Conservation (phyloP, 106 monocot species). For the Phalaenopsis equestris region DNA sequence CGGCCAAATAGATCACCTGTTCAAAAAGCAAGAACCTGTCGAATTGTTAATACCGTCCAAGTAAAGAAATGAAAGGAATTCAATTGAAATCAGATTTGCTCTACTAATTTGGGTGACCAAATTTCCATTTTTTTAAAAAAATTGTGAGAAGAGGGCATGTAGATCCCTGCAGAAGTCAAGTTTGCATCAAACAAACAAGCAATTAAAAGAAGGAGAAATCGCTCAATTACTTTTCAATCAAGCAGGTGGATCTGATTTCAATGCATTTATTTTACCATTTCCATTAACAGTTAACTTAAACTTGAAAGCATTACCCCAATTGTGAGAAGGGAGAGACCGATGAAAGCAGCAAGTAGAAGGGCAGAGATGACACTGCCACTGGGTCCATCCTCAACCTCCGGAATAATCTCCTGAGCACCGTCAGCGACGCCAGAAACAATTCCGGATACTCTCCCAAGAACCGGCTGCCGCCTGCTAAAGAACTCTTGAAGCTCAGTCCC, state of each 20-base stretch:
- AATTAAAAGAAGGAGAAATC: too few relatives aligned
- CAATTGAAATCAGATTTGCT: too few relatives aligned
- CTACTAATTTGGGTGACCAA: too few relatives aligned
- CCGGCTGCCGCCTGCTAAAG: too few relatives aligned
- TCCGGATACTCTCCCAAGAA: background rate
- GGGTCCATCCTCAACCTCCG: constrained; percentile 6
- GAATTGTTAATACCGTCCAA: background rate
- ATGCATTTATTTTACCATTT: too few relatives aligned
- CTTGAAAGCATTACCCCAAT: constrained; percentile 31
- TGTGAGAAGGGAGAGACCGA: constrained; percentile 42
- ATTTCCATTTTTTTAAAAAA: too few relatives aligned
- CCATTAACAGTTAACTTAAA: background rate
- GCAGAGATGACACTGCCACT: constrained; percentile 24
- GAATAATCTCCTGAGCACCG: constrained; percentile 8
- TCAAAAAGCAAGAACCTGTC: constrained; percentile 5
- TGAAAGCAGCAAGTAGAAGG: constrained; percentile 35
- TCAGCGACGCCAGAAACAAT: background rate
- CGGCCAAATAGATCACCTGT: constrained; percentile 71
- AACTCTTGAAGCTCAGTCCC: background rate
- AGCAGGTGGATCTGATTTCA: too few relatives aligned
- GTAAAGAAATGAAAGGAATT: too few relatives aligned
- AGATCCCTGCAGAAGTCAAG: too few relatives aligned
- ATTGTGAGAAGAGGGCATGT: too few relatives aligned
- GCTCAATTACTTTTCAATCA: too few relatives aligned
- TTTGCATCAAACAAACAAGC: too few relatives aligned